Base-by-base conservation (phyloP, 2,329 filamentous ascomycete species). In the Ceratocystis cubensis region DNA sequence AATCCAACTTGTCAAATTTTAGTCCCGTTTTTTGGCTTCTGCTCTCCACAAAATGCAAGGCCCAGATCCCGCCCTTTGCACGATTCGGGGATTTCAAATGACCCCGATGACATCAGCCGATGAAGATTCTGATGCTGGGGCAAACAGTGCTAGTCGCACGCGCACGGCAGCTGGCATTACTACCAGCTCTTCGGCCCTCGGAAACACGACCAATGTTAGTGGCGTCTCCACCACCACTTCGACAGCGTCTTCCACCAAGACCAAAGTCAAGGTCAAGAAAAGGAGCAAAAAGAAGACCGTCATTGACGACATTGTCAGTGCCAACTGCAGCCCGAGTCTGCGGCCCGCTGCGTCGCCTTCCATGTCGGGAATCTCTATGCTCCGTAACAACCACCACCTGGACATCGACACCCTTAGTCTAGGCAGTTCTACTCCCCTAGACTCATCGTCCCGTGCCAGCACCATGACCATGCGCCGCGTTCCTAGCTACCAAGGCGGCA, bases 361-460 rank as follows among this genome's bases (percentile, higher is more conserved):
- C 62, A 72, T 85, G 37, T 87, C 88, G 68, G 91, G 91, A 61
- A 91, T 96, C 71, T 89, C 89, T 72, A 88, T 87, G 71, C 78
- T 96, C 72, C 91, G 91, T 73, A 80, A 87, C 74, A 88, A 94
- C 73, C 62, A 94, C 73, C 62, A 68, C 41, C 81, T 96, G 67
- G 91, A 96, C 69, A 84, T 86, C 1, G 78, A 96, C 65, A 66
- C 37, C n/a, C 63, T 68, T 17, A 64, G 57, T 57, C 28, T 57
- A 25, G 53, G 53, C 6, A 57, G 13, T 1, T 17, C 25, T 17
- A 57, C 53, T 15, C 89, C 83, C 72, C 79, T 96, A 15, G 82
- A 85, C 69, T 76, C 72, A 22, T 76, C 75, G 59, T 81, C 84
- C 2, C 81, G 82, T 59, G 80, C 80, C 62, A 82, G 78, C 70